Percentiles rank a stretch among this genome's conserved stretches.
Conservation (phyloP, 805 yeast species). For the Priceomyces melissophilus region DNA sequence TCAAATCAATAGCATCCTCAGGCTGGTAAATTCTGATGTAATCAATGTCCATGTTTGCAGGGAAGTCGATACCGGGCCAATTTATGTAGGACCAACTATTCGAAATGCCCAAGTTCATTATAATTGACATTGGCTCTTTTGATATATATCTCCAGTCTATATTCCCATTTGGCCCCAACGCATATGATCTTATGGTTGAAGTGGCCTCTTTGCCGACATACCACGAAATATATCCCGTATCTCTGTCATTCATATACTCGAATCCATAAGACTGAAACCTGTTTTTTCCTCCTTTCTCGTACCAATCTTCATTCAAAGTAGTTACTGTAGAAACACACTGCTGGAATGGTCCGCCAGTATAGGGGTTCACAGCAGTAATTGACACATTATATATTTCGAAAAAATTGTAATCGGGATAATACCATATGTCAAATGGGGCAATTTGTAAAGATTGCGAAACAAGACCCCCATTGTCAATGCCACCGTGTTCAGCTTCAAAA, state of each 20-base stretch:
- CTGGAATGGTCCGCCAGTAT: conserved; percentile 89
- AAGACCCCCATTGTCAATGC: conserved; percentile 53
- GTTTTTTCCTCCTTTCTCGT: conserved; percentile 53
- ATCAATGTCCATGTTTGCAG: conserved; percentile 35
- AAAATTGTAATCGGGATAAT: conserved; percentile 79
- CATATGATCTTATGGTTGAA: conserved; percentile 41
- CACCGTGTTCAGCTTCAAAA: conserved; percentile 68
- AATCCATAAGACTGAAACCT: conserved; percentile 68
- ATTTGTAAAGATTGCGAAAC: conserved; percentile 89
- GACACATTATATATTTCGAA: conserved; percentile 65
- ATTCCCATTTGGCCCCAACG: conserved; percentile 38
- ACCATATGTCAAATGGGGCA: conserved; percentile 95
- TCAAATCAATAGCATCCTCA: conserved; percentile 49
- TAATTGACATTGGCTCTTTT: conserved; percentile 37
- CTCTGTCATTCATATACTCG: conserved; percentile 12
- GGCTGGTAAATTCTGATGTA: conserved; percentile 73
- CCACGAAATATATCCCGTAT: conserved; percentile 14
- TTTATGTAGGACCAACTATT: conserved; percentile 40
- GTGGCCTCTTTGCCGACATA: conserved; percentile 29
- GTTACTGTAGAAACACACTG: conserved; percentile 84
- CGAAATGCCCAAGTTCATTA: conserved; percentile 41
- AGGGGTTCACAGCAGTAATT: conserved; percentile 76
- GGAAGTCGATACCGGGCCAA: conserved; percentile 30
- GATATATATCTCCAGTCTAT: conserved; percentile 34
- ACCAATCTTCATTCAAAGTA: conserved; percentile 77